Base-by-base conservation (phyloP, 169 alveolate genomes). In the Cryptosporidium ryanae region DNA sequence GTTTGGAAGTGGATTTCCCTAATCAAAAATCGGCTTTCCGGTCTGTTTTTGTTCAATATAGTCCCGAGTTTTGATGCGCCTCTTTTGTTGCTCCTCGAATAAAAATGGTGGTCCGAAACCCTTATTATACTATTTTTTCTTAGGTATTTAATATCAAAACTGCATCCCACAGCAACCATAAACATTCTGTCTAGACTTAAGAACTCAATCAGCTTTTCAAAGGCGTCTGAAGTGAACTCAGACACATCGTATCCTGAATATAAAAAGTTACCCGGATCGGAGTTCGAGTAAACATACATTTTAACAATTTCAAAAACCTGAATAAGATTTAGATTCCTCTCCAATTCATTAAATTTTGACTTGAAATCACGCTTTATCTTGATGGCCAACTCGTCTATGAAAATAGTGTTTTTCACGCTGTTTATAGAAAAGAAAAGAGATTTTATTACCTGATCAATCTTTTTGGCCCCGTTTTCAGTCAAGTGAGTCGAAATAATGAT, bases 321-420 rank as follows among this genome's bases (percentile, higher is more conserved):
- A 8, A 68, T 34, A 13, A 49, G 52, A n/a, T 59, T 49, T 21
- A 68, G 10, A 23, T 13, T 68, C 2, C 52, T 65, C 55, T 68
- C 67, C 5, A 68, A 29, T 27, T 68, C 43, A 38, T 18, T 32
- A 55, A 68, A 68, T 10, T 68, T 32, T 12, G 43, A 49, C 7
- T 54, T 21, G 38, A 50, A 49, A 27, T 55, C 59, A 32, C 43
- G n/a, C 2, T 10, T 6, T 38, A 68, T 52, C 7, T 64, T 38
- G 2, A 23, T 38, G 6, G 32, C 18, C 49, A 50, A 68, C 21
- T 68, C 83, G 17, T 68, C 83, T 5, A 68, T 68, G n/a, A 68
- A 29, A 27, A 6, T 29, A 0, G 83, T 68, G 8, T 68, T 68
- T 29, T 54, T 68, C 5, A 68, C 27, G 27, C 23, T 3, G 15